Percentiles rank a stretch among this genome's conserved stretches.
phyloP scores from a whole-genome alignment of 257 asterid species.

The Mitragyna speciosa region DNA sequence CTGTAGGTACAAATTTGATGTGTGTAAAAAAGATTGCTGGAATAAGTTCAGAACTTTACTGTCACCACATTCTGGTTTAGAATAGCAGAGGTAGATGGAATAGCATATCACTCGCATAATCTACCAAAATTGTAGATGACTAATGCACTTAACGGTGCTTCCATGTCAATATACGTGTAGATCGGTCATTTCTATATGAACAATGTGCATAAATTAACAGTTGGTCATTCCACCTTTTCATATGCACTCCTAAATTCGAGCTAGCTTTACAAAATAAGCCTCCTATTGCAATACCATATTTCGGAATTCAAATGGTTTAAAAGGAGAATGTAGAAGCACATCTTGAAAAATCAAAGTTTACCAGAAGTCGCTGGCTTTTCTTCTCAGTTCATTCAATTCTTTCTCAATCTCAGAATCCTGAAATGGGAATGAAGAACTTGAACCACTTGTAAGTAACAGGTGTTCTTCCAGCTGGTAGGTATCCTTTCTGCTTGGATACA shows the following conservation, averaged over 20 bases:
- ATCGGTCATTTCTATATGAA: background rate
- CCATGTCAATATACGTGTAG: constrained; percentile 3
- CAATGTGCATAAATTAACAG: background rate
- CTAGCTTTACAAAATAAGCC: constrained; percentile 10
- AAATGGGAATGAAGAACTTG: constrained; percentile 52
- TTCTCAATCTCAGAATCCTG: constrained; percentile 87
- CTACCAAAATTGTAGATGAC: background rate
- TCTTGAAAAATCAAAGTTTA: background rate
- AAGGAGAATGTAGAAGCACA: constrained; percentile 2
- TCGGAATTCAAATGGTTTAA: background rate
- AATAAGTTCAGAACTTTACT: no score
- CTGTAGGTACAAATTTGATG: no score
- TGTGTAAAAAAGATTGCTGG: no score
- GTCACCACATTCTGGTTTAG: no score
- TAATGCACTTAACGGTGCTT: background rate
- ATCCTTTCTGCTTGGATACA: constrained; percentile 68
- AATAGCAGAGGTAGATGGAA: background rate
- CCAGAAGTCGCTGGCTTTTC: constrained; percentile 69
- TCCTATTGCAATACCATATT: background rate
- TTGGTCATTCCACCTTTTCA: background rate
- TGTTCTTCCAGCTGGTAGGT: constrained; percentile 87
- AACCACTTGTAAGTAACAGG: constrained; percentile 38
- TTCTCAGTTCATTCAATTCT: constrained; percentile 83
- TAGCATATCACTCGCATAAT: background rate
- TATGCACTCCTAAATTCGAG: constrained; percentile 12